Conservation (phyloP, 495 filamentous ascomycete genomes). For the Trichocladium uniseriatum region DNA sequence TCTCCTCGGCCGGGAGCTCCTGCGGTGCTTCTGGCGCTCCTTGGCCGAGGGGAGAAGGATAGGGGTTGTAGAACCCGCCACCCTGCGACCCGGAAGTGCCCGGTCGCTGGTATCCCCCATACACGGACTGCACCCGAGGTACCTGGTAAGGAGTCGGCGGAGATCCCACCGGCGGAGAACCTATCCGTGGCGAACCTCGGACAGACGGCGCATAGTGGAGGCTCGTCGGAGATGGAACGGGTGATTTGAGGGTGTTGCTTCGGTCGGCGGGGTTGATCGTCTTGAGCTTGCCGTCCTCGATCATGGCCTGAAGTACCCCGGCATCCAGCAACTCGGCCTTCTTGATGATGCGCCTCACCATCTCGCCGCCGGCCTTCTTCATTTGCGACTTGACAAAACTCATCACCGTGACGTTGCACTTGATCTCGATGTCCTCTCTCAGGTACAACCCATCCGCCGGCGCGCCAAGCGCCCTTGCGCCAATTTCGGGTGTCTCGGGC, state of each 20-base stretch:
- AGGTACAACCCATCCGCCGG: constrained; percentile 62
- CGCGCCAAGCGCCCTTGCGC: constrained; percentile 36
- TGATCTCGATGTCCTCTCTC: constrained; percentile 66
- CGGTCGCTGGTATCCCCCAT: constrained; percentile 12
- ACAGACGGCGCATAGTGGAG: constrained; percentile 18
- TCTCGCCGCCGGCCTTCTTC: constrained; percentile 53
- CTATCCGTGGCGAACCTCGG: constrained; percentile 2
- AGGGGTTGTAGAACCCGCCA: background rate
- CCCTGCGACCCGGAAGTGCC: constrained; percentile 16
- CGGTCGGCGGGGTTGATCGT: constrained; percentile 39
- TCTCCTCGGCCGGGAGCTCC: constrained; percentile 17
- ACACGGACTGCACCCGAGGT: constrained; percentile 27
- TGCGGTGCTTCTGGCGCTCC: constrained; percentile 10
- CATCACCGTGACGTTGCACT: constrained; percentile 58
- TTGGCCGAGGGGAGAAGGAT: constrained; percentile 5
- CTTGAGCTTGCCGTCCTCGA: constrained; percentile 41
- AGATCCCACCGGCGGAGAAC: constrained; percentile 22
- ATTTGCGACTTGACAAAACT: constrained; percentile 61
- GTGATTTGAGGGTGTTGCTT: constrained; percentile 22
- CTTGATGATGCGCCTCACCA: constrained; percentile 59
- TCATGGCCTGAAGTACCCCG: constrained; percentile 41
- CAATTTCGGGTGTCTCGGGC: constrained; percentile 48
- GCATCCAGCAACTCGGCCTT: constrained; percentile 49
- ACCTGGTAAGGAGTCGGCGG: constrained; percentile 35
- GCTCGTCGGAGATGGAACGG: constrained; percentile 27